Evolutionary conservation across 139 green algal species (phyloP).

Genomic region (Ettlia oleoabundans): DNA sequence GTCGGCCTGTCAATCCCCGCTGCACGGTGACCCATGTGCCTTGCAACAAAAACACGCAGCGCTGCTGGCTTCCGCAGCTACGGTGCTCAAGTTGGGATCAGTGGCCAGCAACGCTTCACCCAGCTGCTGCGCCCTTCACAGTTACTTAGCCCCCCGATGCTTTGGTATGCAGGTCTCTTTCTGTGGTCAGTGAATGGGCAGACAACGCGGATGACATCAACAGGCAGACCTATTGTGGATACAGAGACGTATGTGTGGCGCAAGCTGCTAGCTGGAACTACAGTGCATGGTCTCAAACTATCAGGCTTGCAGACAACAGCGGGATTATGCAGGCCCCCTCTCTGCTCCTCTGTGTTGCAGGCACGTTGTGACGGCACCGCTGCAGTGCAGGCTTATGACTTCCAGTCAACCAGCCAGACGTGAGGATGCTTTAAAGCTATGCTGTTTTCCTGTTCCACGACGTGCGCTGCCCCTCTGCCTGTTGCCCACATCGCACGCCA

Average conservation of each 20-base stretch:
- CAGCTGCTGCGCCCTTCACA: background rate
- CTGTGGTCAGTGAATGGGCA: conserved; percentile 4
- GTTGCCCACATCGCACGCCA: background rate
- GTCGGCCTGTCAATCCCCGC: no score
- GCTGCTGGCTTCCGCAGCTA: background rate
- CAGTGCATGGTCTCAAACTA: background rate
- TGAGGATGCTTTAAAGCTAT: background rate
- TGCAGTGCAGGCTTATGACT: conserved; percentile 52
- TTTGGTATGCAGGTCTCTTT: background rate
- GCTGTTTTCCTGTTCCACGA: background rate
- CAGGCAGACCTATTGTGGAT: conserved; percentile 68
- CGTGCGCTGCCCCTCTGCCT: background rate
- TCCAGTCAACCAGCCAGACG: conserved; percentile 21
- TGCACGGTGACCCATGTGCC: no score
- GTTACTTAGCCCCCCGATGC: background rate
- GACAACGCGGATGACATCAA: conserved; percentile 38
- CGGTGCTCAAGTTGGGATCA: background rate
- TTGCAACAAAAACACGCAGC: no score
- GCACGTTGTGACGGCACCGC: conserved; percentile 31
- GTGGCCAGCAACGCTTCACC: background rate
- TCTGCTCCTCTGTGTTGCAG: background rate
- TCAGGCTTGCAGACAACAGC: background rate
- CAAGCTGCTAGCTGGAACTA: no score
- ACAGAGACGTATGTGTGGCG: conserved; percentile 47
- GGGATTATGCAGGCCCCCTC: background rate